phyloP scores from a whole-genome alignment of 2,329 filamentous ascomycete genomes.

The Sporothrix pseudoabietina region DNA sequence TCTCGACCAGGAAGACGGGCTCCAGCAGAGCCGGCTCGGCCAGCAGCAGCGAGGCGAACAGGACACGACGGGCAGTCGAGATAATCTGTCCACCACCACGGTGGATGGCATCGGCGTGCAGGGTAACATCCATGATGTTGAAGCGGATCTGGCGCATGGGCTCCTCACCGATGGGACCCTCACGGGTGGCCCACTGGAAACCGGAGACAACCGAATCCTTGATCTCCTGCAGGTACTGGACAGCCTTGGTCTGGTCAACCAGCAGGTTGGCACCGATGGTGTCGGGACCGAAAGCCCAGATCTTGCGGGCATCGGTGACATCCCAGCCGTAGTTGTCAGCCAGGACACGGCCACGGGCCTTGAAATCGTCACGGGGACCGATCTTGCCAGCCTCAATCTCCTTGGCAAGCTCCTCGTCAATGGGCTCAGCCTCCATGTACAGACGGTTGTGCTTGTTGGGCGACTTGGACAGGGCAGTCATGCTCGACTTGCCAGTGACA shows the following conservation, averaged over 20 bases:
- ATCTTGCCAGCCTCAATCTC: constrained; percentile 94
- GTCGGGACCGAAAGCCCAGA: constrained; percentile 99
- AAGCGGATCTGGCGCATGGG: constrained; percentile 96
- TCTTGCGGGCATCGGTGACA: constrained; percentile 99
- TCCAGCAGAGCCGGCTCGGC: constrained; percentile 90
- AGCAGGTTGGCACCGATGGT: constrained; percentile 97
- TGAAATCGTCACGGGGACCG: constrained; percentile 95
- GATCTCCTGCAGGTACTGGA: constrained; percentile 99
- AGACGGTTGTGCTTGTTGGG: constrained; percentile 99
- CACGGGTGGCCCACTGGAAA: constrained; percentile 99
- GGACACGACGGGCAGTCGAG: constrained; percentile 93
- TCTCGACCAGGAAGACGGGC: constrained; percentile 98
- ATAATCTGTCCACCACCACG: constrained; percentile 99
- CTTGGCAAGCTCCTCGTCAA: constrained; percentile 86
- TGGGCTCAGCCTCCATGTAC: constrained; percentile 89
- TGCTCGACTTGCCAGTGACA: constrained; percentile 79
- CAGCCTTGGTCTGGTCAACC: constrained; percentile 99
- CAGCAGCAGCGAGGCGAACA: constrained; percentile 90
- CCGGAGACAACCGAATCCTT: constrained; percentile 99
- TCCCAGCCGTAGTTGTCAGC: constrained; percentile 99
- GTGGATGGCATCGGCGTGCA: constrained; percentile 99
- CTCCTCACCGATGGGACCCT: constrained; percentile 97
- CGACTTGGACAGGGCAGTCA: constrained; percentile 97
- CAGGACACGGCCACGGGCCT: constrained; percentile 91
- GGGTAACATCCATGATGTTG: constrained; percentile 99